Evolutionary conservation across 83 land plant species (phyloP).

Genomic region (Picea abies): DNA sequence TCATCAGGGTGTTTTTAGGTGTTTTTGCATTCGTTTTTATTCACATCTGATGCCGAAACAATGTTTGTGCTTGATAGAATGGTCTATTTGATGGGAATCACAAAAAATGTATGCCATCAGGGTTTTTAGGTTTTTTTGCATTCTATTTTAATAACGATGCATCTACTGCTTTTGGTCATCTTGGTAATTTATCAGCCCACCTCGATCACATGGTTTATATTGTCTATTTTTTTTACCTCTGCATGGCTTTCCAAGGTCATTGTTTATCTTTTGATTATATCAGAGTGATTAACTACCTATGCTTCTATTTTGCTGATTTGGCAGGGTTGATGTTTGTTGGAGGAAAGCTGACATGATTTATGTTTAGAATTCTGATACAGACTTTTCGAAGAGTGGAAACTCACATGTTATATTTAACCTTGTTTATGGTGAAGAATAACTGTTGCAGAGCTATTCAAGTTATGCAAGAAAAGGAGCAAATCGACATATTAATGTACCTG

Average conservation of each 20-base stretch:
- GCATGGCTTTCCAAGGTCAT: not conserved
- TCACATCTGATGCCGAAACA: too few species aligned
- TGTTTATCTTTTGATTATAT: not conserved
- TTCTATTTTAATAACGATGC: too few species aligned
- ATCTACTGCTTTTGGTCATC: too few species aligned
- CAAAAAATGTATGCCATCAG: too few species aligned
- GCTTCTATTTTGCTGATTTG: slow-evolving; percentile 8
- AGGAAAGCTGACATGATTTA: slow-evolving; percentile 16
- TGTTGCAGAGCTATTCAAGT: slow-evolving; percentile 12
- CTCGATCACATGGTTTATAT: too few species aligned
- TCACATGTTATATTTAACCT: slow-evolving; percentile 17
- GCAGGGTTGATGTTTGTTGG: slow-evolving; percentile 15
- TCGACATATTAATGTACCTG: not conserved
- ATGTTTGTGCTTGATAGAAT: too few species aligned
- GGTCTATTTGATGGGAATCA: too few species aligned
- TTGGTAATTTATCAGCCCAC: too few species aligned
- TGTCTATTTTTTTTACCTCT: too few species aligned
- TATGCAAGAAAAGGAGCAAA: not conserved
- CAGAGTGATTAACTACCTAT: not conserved
- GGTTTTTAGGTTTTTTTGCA: too few species aligned
- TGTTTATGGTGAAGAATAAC: slow-evolving; percentile 13
- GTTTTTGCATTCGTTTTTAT: too few species aligned
- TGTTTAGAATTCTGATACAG: slow-evolving; percentile 17
- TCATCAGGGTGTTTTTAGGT: too few species aligned
- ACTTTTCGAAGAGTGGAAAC: slow-evolving; percentile 9